Evolutionary conservation across 1,139 yeast species (phyloP).

Genomic region (Saccharomyces hybrid): DNA sequence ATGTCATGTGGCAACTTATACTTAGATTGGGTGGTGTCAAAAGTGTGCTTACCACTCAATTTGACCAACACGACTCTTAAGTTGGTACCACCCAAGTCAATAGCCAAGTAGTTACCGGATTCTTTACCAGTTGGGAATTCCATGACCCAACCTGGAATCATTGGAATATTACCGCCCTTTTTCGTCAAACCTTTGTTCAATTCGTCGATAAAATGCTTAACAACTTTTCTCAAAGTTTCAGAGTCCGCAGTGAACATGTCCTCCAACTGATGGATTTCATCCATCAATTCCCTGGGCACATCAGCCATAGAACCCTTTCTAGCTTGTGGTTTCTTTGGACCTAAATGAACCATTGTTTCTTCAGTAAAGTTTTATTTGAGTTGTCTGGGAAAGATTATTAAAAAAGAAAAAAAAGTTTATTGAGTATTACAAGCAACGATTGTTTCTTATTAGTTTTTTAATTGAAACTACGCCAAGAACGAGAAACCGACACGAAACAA

Average conservation of each 20-base stretch:
- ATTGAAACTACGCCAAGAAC: too few relatives aligned
- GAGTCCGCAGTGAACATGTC: conserved; percentile 53
- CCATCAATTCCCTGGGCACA: conserved; percentile 57
- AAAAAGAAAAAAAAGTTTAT: not conserved
- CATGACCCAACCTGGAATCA: conserved; percentile 96
- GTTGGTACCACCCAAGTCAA: conserved; percentile 94
- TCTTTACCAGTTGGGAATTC: conserved; percentile 90
- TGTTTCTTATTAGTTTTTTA: not conserved
- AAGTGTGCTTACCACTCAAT: conserved; percentile 69
- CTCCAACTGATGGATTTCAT: conserved; percentile 54
- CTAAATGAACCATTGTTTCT: conserved; percentile 62
- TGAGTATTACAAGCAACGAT: not conserved
- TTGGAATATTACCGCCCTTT: conserved; percentile 80
- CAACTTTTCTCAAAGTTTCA: conserved; percentile 54
- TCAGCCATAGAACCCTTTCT: conserved; percentile 77
- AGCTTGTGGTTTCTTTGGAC: conserved; percentile 76
- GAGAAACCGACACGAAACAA: not conserved
- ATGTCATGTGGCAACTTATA: conserved; percentile 64
- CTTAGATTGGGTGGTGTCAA: conserved; percentile 78
- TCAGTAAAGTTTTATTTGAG: not conserved
- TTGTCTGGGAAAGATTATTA: not conserved
- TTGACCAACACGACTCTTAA: too few relatives aligned
- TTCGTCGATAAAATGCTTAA: conserved; percentile 63
- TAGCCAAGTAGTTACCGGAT: conserved; percentile 80
- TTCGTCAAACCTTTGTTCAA: conserved; percentile 72